These are phyloP conservation scores for Trichosporon asahii DNA, from an alignment of 1,284 basidiomycete species.

Conservation along the genomic window DNA sequence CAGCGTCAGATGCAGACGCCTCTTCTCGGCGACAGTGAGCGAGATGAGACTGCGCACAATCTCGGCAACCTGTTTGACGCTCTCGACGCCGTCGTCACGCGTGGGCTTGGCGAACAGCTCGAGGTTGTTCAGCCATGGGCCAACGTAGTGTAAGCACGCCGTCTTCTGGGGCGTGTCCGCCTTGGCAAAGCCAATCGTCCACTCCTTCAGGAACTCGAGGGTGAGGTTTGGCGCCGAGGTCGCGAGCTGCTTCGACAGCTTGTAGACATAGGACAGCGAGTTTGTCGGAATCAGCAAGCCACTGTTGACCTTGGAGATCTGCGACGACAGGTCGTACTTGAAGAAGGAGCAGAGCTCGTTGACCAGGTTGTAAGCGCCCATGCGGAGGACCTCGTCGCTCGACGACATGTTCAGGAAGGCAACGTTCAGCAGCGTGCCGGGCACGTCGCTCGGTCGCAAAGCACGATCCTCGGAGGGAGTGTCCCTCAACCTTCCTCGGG, in stretches of 20 bases:
- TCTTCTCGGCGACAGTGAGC: conserved; percentile 65
- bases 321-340: conserved; percentile 67
- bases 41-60: conserved; percentile 72
- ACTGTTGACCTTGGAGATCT: conserved; percentile 64
- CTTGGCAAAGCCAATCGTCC: conserved; percentile 58
- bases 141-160: conserved; percentile 72
- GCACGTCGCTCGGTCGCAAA: conserved; percentile 73
- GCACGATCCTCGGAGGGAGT: conserved; percentile 63
- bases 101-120: conserved; percentile 67
- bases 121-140: conserved; percentile 81
- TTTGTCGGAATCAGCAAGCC: conserved; percentile 73
- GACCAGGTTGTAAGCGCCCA: conserved; percentile 72
- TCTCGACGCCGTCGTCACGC: conserved; percentile 48
- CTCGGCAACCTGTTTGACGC: conserved; percentile 59
- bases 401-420: conserved; percentile 72
- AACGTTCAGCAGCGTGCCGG: conserved; percentile 75
- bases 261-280: conserved; percentile 61
- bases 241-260: conserved; percentile 69
- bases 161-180: conserved; percentile 66
- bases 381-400: conserved; percentile 68
- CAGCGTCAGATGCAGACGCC: conserved; percentile 63
- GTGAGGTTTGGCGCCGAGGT: conserved; percentile 72
- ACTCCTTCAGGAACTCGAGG: conserved; percentile 79
- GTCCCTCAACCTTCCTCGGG: conserved; percentile 42
- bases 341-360: conserved; percentile 73